Base-by-base conservation (phyloP, 2,329 filamentous ascomycete species). In the Ceratocystis alfenasii region DNA sequence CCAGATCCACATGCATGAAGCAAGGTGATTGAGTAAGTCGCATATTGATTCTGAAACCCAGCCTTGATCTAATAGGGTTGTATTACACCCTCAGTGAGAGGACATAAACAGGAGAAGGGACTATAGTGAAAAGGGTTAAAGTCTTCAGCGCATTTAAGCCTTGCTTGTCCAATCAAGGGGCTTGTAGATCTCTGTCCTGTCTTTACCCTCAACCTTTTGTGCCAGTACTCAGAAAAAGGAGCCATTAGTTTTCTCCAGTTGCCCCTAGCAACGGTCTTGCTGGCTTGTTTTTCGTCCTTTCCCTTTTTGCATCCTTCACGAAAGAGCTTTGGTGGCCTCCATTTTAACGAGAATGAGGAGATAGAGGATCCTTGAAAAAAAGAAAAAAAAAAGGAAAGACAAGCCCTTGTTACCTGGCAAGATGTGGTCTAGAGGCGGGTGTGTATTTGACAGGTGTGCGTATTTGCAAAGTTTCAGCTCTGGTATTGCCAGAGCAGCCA, bases 321-420 rank as follows among this genome's bases (percentile, higher is more conserved):
- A 57, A 57, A 57, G 53, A 57, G 53, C 53, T 57, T 57, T 33
- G 53, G 53, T 57, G 53, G 53, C 53, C 53, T 57, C 53, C 53
- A 57, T 57, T 57, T 57, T 57, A 33, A 57, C 53, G 53, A 57
- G 53, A 57, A 33, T 30, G 53, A 57, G 28, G 17, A 57, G 53
- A 30, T 57, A 33, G 22, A 57, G 28, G 53, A 57, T 57, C 53
- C 53, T 57, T 7, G 53, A 17, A 15, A 53, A 22, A 12, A 22
- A 53, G 2, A 22, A 50, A 12, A 25, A 20, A 22, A 30, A 57
- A 57, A n/a, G 15, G 15, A 57, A 57, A 33, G 25, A 57, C 12
- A 33, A 28, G 53, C 22, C 53, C 53, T 30, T 57, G 53, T 57
- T 57, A 30, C 53, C 4, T 30, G 53, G n/a, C 48, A 50, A 25